Evolutionary conservation across 2,329 filamentous ascomycete species (phyloP), one percentile per base, ranked within the genome.

Genomic region (Chalaropsis ovoidea): DNA sequence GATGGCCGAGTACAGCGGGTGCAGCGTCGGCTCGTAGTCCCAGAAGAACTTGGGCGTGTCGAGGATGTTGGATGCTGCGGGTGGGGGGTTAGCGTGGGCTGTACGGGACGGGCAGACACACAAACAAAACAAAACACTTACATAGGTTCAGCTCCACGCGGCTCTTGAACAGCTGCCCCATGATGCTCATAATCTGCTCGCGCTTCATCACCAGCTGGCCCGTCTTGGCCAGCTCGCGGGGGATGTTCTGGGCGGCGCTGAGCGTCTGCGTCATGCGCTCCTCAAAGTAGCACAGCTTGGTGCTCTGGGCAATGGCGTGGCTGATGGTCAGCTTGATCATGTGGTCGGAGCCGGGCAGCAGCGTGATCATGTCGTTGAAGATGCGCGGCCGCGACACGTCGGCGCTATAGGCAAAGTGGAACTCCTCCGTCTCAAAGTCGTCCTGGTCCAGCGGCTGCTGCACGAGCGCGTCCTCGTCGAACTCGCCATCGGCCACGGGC

Each of bases 261-360:
- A 99, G 96, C 0, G 95, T 96, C 71, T 90, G 84, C 62, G 88
- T 88, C 93, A 99, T 96, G 67, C 89, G 84, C 76, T 96, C 94
- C 75, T 99, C 94, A 71, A 99, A 99, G 74, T 94, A 90, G 73
- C 88, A 94, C 49, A 99, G 79, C 75, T 96, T 97, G 0, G 94
- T 99, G 75, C 92, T 96, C 76, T 99, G 94, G 0, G 91, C 91
- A 70, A 99, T 96, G 45, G 92, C 94, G 74, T 99, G 94, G 74
- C 89, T 95, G 78, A 99, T 99, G 42, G 93, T 91, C 17, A 99
- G 81, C 76, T 97, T 97, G 74, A 97, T 95, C 93, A 99, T 97
- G 77, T 99, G 94, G 76, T 99, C 94, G 35, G 81, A 84, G 47
- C 90, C 87, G 68, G 90, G 95, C 69, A 95, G 82, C 56, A 99